These are phyloP conservation scores for Flaveria ramosissima DNA, from an alignment of 129 eudicot species.

Conservation along the genomic window DNA sequence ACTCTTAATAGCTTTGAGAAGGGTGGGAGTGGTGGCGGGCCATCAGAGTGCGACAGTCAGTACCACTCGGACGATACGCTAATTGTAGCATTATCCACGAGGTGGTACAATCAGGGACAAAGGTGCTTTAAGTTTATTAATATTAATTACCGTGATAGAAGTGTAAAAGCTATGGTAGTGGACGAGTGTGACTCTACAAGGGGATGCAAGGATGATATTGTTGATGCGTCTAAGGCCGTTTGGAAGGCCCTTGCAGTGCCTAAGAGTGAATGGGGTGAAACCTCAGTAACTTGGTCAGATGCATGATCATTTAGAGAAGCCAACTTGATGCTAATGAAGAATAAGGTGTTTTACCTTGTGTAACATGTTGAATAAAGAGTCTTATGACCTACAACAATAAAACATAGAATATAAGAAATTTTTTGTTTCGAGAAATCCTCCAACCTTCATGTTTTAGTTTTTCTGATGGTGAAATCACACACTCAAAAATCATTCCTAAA, in stretches of 20 bases:
- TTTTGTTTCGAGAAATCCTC: too few relatives aligned
- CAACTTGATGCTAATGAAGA: too few relatives aligned
- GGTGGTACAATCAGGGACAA: slow-evolving; percentile 30
- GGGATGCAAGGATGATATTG: slow-evolving; percentile 31
- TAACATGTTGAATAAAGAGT: neutral
- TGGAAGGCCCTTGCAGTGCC: slow-evolving; percentile 32
- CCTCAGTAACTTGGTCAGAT: slow-evolving; percentile 30
- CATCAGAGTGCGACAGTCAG: slow-evolving; percentile 23
- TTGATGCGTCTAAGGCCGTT: slow-evolving; percentile 27
- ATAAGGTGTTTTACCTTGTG: neutral
- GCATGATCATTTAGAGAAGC: slow-evolving; percentile 13
- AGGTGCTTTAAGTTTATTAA: slow-evolving; percentile 24
- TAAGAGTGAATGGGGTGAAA: slow-evolving; percentile 23
- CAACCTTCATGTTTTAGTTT: too few relatives aligned
- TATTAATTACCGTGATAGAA: slow-evolving; percentile 12
- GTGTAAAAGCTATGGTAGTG: slow-evolving; percentile 26
- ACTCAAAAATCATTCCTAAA: too few relatives aligned
- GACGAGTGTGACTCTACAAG: slow-evolving; percentile 29
- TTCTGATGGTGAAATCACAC: too few relatives aligned
- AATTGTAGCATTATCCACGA: slow-evolving; percentile 33
- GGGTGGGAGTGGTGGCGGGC: slow-evolving; percentile 29
- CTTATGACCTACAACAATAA: too few relatives aligned
- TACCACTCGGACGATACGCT: slow-evolving; percentile 24
- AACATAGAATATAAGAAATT: too few relatives aligned
- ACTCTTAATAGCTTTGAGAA: slow-evolving; percentile 30